Percentiles rank a stretch among this genome's conserved stretches.
Evolutionary conservation across 495 filamentous ascomycete genomes (phyloP).

Genomic region (Tuber aestivum): DNA sequence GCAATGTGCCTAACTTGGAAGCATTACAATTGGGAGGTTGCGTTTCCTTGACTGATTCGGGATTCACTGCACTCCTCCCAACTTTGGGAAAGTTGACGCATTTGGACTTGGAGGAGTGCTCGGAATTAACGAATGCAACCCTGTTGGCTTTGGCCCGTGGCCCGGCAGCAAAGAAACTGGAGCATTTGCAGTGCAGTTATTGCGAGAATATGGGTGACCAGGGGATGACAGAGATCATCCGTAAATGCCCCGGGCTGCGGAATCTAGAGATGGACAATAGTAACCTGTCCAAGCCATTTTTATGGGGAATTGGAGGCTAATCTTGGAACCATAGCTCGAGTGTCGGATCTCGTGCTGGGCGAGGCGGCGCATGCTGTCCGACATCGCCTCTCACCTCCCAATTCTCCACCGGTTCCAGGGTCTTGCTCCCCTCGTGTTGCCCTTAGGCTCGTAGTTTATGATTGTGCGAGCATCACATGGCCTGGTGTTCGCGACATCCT

Average conservation of each 20-base stretch:
- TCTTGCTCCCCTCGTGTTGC: constrained; percentile 53
- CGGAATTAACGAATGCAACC: constrained; percentile 65
- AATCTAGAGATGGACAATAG: constrained; percentile 88
- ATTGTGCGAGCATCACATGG: constrained; percentile 88
- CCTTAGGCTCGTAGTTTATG: constrained; percentile 76
- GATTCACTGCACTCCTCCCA: constrained; percentile 64
- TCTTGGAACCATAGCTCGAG: constrained; percentile 48
- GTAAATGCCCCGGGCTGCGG: constrained; percentile 60
- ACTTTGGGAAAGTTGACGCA: constrained; percentile 72
- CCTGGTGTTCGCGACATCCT: constrained; percentile 81
- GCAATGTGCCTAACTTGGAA: constrained; percentile 72
- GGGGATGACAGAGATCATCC: constrained; percentile 78
- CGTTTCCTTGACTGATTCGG: constrained; percentile 62
- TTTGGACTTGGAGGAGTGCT: constrained; percentile 82
- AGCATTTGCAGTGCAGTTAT: constrained; percentile 81
- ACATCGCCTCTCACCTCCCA: constrained; percentile 53
- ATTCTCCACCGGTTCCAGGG: constrained; percentile 39
- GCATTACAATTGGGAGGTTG: constrained; percentile 75
- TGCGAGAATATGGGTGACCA: constrained; percentile 79
- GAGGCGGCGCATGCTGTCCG: constrained; percentile 76
- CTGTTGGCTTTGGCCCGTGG: constrained; percentile 67
- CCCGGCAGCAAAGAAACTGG: constrained; percentile 62
- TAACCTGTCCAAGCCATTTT: neutral
- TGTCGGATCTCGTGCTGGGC: constrained; percentile 78
- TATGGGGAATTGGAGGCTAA: constrained; percentile 1